Evolutionary conservation across 495 filamentous ascomycete genomes (phyloP).

Genomic region (Cairneyella variabilis): DNA sequence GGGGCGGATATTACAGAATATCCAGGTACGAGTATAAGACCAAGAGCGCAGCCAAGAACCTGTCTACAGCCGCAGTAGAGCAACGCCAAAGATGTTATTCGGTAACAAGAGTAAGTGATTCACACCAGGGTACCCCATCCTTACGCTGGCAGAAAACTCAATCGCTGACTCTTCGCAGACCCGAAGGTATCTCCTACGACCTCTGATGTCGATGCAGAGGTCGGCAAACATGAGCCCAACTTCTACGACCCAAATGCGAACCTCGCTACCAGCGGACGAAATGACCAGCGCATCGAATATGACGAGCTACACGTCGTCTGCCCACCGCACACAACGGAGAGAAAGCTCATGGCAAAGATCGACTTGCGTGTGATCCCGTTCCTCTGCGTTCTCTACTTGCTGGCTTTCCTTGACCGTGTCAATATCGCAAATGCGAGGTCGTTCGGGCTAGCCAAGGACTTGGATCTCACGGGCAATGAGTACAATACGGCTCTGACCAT

Average conservation of each 20-base stretch:
- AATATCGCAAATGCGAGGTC: constrained; percentile 48
- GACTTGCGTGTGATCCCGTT: constrained; percentile 80
- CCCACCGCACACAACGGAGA: constrained; percentile 66
- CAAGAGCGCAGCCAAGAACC: neutral
- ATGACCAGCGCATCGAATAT: constrained; percentile 20
- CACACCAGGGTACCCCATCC: neutral
- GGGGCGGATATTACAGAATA: no score
- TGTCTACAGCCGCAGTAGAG: no score
- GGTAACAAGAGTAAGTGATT: neutral
- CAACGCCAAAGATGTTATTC: constrained; percentile 14
- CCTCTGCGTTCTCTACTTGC: constrained; percentile 75
- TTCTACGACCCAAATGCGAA: constrained; percentile 32
- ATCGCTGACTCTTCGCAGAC: neutral
- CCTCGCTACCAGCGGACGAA: constrained; percentile 2
- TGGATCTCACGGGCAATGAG: constrained; percentile 22
- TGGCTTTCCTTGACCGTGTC: constrained; percentile 82
- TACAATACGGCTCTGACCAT: constrained; percentile 31
- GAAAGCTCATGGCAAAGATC: constrained; percentile 68
- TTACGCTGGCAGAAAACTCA: neutral
- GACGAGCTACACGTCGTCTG: constrained; percentile 40
- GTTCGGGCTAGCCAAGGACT: constrained; percentile 44
- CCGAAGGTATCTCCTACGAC: constrained; percentile 5
- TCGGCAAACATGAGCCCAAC: constrained; percentile 15
- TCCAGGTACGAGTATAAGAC: no score
- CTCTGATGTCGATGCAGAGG: constrained; percentile 14